A percentile compares a stretch with the other conserved stretches of the same genome.
phyloP scores from a whole-genome alignment of 2,329 filamentous ascomycete genomes.

The Lizonia empirigonia region DNA sequence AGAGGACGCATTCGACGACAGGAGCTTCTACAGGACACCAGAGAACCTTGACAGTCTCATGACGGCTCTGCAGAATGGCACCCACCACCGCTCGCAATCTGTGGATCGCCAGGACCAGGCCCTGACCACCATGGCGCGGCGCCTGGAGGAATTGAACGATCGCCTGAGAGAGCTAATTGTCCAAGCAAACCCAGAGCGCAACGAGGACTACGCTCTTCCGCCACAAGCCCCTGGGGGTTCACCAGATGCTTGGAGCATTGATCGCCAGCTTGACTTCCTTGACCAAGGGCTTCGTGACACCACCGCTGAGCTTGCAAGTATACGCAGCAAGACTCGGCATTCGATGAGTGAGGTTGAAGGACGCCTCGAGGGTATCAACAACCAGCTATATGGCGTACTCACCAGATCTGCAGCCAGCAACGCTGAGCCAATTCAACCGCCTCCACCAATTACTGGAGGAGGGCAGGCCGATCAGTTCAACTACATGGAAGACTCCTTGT shows the following conservation, averaged over 20 bases:
- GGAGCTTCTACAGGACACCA: slow-evolving; percentile 72
- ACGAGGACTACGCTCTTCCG: slow-evolving; percentile 39
- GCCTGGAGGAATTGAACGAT: slow-evolving; percentile 70
- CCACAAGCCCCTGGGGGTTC: slow-evolving; percentile 28
- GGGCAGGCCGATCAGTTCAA: slow-evolving; percentile 70
- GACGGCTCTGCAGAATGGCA: slow-evolving; percentile 46
- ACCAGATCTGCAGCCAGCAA: slow-evolving; percentile 58
- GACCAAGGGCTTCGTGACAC: slow-evolving; percentile 68
- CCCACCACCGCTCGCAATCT: slow-evolving; percentile 34
- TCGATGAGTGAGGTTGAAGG: slow-evolving; percentile 45
- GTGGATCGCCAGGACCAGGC: slow-evolving; percentile 52
- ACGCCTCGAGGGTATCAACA: slow-evolving; percentile 61
- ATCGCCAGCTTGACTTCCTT: slow-evolving; percentile 72
- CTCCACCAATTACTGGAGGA: slow-evolving; percentile 62
- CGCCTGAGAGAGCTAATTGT: slow-evolving; percentile 71
- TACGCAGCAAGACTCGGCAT: slow-evolving; percentile 36
- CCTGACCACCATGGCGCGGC: slow-evolving; percentile 67
- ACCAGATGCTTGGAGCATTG: slow-evolving; percentile 41
- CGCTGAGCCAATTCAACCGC: slow-evolving; percentile 58
- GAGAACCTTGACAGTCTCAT: slow-evolving; percentile 65
- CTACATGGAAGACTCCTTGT: slow-evolving; percentile 68
- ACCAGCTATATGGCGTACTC: slow-evolving; percentile 61
- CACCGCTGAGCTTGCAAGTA: slow-evolving; percentile 58
- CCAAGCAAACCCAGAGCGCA: slow-evolving; percentile 61
- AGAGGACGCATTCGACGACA: slow-evolving; percentile 74